These are phyloP conservation scores for Peziza echinospora DNA, from an alignment of 495 filamentous ascomycete genomes.

Conservation along the genomic window DNA sequence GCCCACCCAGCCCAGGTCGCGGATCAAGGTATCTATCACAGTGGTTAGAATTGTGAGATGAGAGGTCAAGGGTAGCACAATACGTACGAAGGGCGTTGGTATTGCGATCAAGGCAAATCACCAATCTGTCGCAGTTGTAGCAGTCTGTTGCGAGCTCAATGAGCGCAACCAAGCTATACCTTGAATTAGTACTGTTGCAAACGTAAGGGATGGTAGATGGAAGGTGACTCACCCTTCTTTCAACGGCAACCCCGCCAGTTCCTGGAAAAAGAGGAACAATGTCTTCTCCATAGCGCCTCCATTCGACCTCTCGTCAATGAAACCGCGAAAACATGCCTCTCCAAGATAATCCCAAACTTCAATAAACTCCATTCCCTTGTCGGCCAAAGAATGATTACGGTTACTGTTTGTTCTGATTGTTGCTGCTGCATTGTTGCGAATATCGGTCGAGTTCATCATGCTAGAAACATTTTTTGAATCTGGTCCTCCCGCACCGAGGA, in stretches of 20 bases:
- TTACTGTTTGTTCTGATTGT: conserved; percentile 4
- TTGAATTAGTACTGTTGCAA: conserved; percentile 7
- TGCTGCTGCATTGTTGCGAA: neutral
- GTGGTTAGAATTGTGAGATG: conserved; percentile 3
- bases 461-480: conserved; percentile 41
- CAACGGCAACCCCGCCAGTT: conserved; percentile 46
- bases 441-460: conserved; percentile 43
- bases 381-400: conserved; percentile 10
- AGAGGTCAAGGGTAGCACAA: neutral
- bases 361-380: conserved; percentile 31
- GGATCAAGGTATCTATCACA: conserved; percentile 35
- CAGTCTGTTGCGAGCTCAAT: conserved; percentile 63
- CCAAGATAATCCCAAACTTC: conserved; percentile 81
- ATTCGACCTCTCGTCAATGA: conserved; percentile 36
- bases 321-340: conserved; percentile 63
- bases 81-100: conserved; percentile 24
- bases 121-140: conserved; percentile 52
- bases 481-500: conserved; percentile 77
- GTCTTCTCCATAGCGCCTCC: conserved; percentile 37
- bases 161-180: conserved; percentile 56
- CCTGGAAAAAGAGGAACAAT: conserved; percentile 75
- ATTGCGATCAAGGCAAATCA: conserved; percentile 58
- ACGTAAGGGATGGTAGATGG: conserved; percentile 4
- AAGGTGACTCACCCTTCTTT: conserved; percentile 63
- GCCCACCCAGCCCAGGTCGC: conserved; percentile 78